Base-by-base conservation (phyloP, 371 early-diverging fungal genomes). In the Massospora cicadina region DNA sequence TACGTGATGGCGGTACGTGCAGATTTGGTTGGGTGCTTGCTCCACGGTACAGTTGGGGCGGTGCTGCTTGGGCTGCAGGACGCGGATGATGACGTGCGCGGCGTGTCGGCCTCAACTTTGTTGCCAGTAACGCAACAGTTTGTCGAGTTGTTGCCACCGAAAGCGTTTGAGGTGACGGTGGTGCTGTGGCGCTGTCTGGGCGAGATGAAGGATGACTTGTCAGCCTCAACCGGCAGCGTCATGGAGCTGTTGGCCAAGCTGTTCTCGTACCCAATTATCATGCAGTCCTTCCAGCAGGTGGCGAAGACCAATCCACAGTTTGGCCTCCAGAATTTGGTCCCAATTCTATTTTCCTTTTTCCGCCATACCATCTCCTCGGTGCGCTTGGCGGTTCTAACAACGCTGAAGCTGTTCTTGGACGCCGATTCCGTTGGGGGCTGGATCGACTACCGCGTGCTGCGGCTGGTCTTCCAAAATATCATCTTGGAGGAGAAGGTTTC, bases 171-270 rank as follows among this genome's bases (percentile, higher is more conserved):
- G 57, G 82, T 98, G 5, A 79, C 94, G 25, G 72, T 74, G 12
- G 84, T 86, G 7, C 77, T 95, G 1, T 94, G 93, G 92, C 83
- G 87, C 58, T 90, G 88, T 67, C 71, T 97, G 53, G 84, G 74
- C 7, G 85, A 85, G 59, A 66, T 87, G 26, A 85, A 84, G 66
- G 96, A 95, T 66, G 96, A 95, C 69, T 74, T 95, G 68, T 89
- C 93, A 0, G 86, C 95, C 0, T 92, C 95, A 0, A 95, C 92
- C 0, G 89, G 87, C 0, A 86, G 86, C 31, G 89, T 95, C 12
- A 92, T 95, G 94, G 93, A 91, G 63, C 77, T 97, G 33, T 79
- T 94, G 62, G 89, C 95, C 0, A 81, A 86, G 58, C 77, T 97
- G 68, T 83, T 91, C 69, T 79, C 76, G 27, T 81, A 76, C 33